Conservation (phyloP, 371 early-diverging fungal genomes). For the Mortierella sp. region DNA sequence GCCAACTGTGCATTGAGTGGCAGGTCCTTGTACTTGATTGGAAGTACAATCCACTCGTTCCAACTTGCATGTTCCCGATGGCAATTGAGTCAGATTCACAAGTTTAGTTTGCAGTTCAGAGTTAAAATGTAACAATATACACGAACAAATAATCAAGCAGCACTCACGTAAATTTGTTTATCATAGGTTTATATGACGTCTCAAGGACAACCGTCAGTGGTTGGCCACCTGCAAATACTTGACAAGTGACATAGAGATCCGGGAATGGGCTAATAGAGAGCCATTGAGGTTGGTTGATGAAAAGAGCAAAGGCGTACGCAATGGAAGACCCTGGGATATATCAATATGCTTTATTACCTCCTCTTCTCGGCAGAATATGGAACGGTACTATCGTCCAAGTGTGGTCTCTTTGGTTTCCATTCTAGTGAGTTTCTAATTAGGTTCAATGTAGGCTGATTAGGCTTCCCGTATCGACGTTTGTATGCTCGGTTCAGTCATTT, state of each 20-base stretch:
- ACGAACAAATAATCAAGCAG: background rate
- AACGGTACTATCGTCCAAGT: constrained; percentile 32
- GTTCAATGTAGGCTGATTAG: background rate
- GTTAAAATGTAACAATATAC: background rate
- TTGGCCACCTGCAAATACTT: constrained; percentile 84
- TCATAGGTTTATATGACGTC: constrained; percentile 75
- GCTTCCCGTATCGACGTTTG: background rate
- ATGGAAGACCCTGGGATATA: background rate
- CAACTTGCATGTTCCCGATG: constrained; percentile 63
- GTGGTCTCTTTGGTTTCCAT: constrained; percentile 55
- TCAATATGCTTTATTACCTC: constrained; percentile 14
- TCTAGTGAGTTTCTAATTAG: constrained; percentile 28
- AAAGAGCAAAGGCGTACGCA: background rate
- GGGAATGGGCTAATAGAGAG: constrained; percentile 58
- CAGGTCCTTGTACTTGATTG: constrained; percentile 87
- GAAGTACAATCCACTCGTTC: constrained; percentile 94
- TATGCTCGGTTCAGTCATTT: background rate
- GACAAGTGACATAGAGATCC: constrained; percentile 80
- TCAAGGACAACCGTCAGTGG: constrained; percentile 78
- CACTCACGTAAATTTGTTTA: constrained; percentile 64
- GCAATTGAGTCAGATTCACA: background rate
- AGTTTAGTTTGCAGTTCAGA: background rate
- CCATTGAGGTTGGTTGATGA: background rate
- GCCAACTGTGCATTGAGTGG: constrained; percentile 80
- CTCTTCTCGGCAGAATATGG: constrained; percentile 60